phyloP scores from a whole-genome alignment of 306 rosid genomes.

The Citrullus colocynthis region DNA sequence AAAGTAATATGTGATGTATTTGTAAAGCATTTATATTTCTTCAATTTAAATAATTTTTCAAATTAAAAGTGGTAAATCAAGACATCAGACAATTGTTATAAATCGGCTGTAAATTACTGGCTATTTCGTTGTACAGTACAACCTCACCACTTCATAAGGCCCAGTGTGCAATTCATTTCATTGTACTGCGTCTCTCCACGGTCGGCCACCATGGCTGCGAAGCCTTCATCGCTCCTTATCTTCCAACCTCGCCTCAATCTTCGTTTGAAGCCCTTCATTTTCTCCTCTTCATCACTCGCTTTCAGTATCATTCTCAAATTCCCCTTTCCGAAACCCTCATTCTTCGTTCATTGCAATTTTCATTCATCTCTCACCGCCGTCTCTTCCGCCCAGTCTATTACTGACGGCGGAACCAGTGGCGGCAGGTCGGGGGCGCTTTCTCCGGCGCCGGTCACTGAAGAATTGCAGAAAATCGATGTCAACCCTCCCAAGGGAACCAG shows the following conservation, averaged over 20 bases:
- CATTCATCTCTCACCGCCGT: slow-evolving; percentile 28
- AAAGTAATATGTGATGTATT: too few species aligned
- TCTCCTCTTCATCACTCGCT: slow-evolving; percentile 26
- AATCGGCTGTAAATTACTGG: not conserved
- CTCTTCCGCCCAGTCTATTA: slow-evolving; percentile 25
- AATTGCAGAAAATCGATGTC: slow-evolving; percentile 53
- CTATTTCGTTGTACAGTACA: not conserved
- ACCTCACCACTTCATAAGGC: not conserved
- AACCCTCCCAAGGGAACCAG: slow-evolving; percentile 93
- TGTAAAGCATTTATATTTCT: too few species aligned
- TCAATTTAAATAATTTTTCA: too few species aligned
- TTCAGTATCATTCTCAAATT: slow-evolving; percentile 17
- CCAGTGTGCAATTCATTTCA: not conserved
- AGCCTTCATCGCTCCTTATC: slow-evolving; percentile 29
- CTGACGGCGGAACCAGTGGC: slow-evolving; percentile 23
- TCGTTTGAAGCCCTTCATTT: slow-evolving; percentile 31
- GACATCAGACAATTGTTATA: too few species aligned
- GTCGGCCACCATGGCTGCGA: slow-evolving; percentile 34
- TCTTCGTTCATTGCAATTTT: slow-evolving; percentile 6
- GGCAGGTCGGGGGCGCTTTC: slow-evolving; percentile 56
- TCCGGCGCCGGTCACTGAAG: slow-evolving; percentile 35
- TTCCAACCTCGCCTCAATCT: slow-evolving; percentile 37
- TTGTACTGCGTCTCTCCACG: not conserved
- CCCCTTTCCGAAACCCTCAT: slow-evolving; percentile 12
- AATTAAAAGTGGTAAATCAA: too few species aligned